Evolutionary conservation across 306 rosid species (phyloP).

Genomic region (Vigna reflexopilosa): DNA sequence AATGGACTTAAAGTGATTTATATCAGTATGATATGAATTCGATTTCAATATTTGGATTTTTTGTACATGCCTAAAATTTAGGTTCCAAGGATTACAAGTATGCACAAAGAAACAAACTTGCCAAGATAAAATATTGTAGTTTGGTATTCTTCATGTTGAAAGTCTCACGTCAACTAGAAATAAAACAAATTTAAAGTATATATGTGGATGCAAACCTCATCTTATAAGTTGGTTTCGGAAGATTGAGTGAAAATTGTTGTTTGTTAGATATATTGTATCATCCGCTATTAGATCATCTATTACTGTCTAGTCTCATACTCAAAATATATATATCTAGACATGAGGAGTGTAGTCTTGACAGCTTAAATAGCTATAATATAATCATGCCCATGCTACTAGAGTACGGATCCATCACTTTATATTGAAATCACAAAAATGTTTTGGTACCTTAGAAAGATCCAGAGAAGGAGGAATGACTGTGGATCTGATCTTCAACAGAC

Average conservation of each 20-base stretch:
- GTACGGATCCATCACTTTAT: conserved; percentile 9
- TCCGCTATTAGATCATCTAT: no score
- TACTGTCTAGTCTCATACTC: no score
- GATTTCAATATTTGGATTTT: no score
- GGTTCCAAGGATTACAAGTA: conserved; percentile 28
- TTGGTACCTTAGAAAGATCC: conserved; percentile 74
- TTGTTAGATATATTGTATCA: no score
- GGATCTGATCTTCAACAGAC: conserved; percentile 69
- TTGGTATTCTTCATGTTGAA: conserved; percentile 6
- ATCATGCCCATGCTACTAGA: conserved; percentile 24
- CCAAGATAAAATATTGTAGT: conserved; percentile 2
- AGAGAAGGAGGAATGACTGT: conserved; percentile 73
- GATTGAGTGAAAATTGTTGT: no score
- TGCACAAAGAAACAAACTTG: conserved; percentile 17
- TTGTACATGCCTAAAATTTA: not conserved
- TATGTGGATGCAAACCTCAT: no score
- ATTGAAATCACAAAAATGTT: conserved; percentile 20
- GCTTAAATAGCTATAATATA: conserved; percentile 23
- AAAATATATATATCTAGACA: no score
- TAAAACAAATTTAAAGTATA: no score
- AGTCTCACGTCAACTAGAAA: no score
- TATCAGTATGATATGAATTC: no score
- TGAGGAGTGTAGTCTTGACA: not conserved
- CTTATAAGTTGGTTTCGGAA: no score
- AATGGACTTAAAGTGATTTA: no score